These are phyloP conservation scores for Yamadazyma scolyti DNA, from an alignment of 805 yeast species.

Conservation along the genomic window DNA sequence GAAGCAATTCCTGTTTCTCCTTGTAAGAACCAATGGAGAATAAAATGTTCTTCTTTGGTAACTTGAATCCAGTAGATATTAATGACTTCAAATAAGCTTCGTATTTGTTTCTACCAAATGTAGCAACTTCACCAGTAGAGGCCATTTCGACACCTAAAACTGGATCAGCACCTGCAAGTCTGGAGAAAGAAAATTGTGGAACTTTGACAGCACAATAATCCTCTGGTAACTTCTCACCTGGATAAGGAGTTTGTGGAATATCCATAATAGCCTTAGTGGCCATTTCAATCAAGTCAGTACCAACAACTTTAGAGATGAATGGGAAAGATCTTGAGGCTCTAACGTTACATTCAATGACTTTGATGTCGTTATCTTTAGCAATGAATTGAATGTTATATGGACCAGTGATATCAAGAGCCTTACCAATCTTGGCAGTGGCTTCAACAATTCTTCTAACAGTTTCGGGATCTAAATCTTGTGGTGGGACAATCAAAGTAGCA, in stretches of 20 bases:
- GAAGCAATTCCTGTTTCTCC: constrained; percentile 91
- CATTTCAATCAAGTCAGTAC: constrained; percentile 89
- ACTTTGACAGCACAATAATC: constrained; percentile 85
- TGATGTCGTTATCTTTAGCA: constrained; percentile 57
- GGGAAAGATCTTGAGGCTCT: constrained; percentile 99
- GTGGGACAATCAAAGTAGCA: constrained; percentile 93
- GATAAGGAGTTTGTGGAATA: constrained; percentile 83
- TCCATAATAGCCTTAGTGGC: constrained; percentile 90
- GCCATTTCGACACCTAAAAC: constrained; percentile 99
- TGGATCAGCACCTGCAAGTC: constrained; percentile 99
- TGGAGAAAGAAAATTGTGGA: constrained; percentile 97
- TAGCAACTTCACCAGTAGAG: constrained; percentile 97
- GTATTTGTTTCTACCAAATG: constrained; percentile 92
- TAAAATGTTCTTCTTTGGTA: constrained; percentile 92
- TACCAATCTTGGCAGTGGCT: constrained; percentile 92
- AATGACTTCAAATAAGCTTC: constrained; percentile 96
- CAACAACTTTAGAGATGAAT: constrained; percentile 95
- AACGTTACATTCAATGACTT: constrained; percentile 97
- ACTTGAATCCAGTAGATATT: constrained; percentile 89
- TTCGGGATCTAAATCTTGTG: constrained; percentile 81
- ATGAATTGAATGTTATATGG: constrained; percentile 99
- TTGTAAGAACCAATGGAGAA: constrained; percentile 94
- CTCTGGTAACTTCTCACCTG: constrained; percentile 82
- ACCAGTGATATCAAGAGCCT: constrained; percentile 94
- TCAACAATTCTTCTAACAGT: constrained; percentile 88